A percentile compares a stretch with the other conserved stretches of the same genome.
Conservation (phyloP, 2,329 filamentous ascomycete genomes). For the Alternaria infectoria region DNA sequence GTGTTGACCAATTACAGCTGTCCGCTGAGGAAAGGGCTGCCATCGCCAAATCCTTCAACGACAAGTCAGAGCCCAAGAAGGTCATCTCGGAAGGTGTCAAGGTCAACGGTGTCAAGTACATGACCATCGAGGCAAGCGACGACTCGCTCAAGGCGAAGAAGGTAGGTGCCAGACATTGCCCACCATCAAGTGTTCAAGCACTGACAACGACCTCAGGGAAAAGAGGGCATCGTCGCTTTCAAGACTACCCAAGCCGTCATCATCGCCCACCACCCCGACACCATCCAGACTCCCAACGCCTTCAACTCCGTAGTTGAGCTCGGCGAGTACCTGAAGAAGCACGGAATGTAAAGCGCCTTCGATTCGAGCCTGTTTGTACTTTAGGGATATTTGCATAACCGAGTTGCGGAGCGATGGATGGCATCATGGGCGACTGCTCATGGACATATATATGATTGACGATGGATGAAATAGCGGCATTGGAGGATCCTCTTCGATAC, state of each 20-base stretch:
- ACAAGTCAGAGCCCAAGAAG: constrained; percentile 67
- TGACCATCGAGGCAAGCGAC: constrained; percentile 77
- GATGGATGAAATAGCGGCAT: constrained; percentile 15
- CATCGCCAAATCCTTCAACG: constrained; percentile 59
- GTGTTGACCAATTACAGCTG: constrained; percentile 49
- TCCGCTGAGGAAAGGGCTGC: constrained; percentile 62
- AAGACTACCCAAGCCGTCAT: constrained; percentile 91
- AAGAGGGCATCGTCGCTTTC: constrained; percentile 78
- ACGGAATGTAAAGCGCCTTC: constrained; percentile 68
- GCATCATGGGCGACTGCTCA: constrained; percentile 7
- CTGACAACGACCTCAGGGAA: constrained; percentile 63
- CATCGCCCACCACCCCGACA: constrained; percentile 83
- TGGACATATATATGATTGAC: constrained; percentile 16
- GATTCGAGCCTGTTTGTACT: constrained; percentile 37
- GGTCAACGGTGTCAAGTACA: constrained; percentile 77
- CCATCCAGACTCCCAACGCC: constrained; percentile 74
- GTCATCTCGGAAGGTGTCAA: constrained; percentile 76
- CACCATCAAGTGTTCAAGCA: background rate
- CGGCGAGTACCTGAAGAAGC: constrained; percentile 82
- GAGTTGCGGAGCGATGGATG: constrained; percentile 10
- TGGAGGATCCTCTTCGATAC: constrained; percentile 13
- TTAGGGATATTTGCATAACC: constrained; percentile 48
- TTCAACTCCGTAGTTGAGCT: constrained; percentile 81
- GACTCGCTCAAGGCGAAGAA: constrained; percentile 84
- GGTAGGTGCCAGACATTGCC: constrained; percentile 56